Evolutionary conservation across 441 rosid species (phyloP).

Genomic region (Iberis amara): DNA sequence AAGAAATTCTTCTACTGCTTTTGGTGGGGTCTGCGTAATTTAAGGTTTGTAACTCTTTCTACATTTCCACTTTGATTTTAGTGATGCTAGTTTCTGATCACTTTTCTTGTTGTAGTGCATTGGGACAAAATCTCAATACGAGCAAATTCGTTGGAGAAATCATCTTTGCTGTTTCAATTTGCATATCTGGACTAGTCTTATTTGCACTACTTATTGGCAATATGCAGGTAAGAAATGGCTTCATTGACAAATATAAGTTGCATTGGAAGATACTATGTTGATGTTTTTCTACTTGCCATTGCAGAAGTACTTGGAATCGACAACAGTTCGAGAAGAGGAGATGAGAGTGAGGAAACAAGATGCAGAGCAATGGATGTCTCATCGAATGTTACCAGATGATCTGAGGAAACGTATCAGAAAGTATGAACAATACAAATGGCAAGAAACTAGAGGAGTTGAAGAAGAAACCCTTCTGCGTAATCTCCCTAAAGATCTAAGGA

Average conservation of each 20-base stretch:
- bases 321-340: slow-evolving; percentile 34
- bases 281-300: background rate
- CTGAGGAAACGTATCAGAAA: slow-evolving; percentile 35
- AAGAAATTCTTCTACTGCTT: slow-evolving; percentile 68
- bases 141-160: slow-evolving; percentile 38
- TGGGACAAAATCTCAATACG: slow-evolving; percentile 36
- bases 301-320: slow-evolving; percentile 41
- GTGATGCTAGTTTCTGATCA: too few species aligned
- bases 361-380: slow-evolving; percentile 47
- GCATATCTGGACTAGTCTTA: slow-evolving; percentile 28
- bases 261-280: background rate
- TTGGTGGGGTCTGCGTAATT: slow-evolving; percentile 89
- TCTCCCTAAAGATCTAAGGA: slow-evolving; percentile 32
- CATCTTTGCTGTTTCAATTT: slow-evolving; percentile 32
- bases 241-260: background rate
- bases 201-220: slow-evolving; percentile 42
- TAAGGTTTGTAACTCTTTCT: slow-evolving; percentile 47
- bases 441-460: slow-evolving; percentile 31
- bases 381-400: slow-evolving; percentile 40
- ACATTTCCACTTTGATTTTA: background rate
- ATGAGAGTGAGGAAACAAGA: slow-evolving; percentile 41
- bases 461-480: slow-evolving; percentile 27
- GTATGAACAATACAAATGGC: slow-evolving; percentile 38
- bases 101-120: slow-evolving; percentile 26
- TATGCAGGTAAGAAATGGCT: slow-evolving; percentile 33